Evolutionary conservation across 495 filamentous ascomycete genomes (phyloP).

Genomic region (Oidiodendron maius): DNA sequence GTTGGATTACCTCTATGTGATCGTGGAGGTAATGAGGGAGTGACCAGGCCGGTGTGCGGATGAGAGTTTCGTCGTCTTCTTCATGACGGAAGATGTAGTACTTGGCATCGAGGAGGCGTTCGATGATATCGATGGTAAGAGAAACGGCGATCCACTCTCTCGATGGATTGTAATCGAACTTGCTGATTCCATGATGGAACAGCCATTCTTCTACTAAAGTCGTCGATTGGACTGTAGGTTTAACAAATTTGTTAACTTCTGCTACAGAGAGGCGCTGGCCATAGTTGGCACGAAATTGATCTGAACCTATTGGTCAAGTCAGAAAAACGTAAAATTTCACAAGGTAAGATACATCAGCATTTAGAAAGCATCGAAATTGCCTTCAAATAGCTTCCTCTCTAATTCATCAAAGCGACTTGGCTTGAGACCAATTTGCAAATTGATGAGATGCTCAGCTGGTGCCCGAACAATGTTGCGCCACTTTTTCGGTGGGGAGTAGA

Average conservation of each 20-base stretch:
- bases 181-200: constrained; percentile 36
- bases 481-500: too few relatives aligned
- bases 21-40: constrained; percentile 46
- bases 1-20: constrained; percentile 59
- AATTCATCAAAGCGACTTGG: too few relatives aligned
- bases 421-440: too few relatives aligned
- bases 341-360: too few relatives aligned
- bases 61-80: constrained; percentile 23
- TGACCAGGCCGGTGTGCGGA: constrained; percentile 39
- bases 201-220: constrained; percentile 41
- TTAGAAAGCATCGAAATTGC: too few relatives aligned
- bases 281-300: constrained; percentile 31
- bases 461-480: too few relatives aligned
- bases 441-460: too few relatives aligned
- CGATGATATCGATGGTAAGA: constrained; percentile 41
- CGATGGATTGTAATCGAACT: constrained; percentile 36
- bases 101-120: constrained; percentile 50
- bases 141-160: constrained; percentile 43
- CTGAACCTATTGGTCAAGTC: too few relatives aligned
- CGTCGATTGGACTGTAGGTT: constrained; percentile 31
- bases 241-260: constrained; percentile 19
- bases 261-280: constrained; percentile 36
- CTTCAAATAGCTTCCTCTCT: too few relatives aligned
- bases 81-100: constrained; percentile 51
- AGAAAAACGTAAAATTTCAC: too few relatives aligned